Conservation (phyloP, 371 early-diverging fungal genomes). For the Rhizopus microsporus region DNA sequence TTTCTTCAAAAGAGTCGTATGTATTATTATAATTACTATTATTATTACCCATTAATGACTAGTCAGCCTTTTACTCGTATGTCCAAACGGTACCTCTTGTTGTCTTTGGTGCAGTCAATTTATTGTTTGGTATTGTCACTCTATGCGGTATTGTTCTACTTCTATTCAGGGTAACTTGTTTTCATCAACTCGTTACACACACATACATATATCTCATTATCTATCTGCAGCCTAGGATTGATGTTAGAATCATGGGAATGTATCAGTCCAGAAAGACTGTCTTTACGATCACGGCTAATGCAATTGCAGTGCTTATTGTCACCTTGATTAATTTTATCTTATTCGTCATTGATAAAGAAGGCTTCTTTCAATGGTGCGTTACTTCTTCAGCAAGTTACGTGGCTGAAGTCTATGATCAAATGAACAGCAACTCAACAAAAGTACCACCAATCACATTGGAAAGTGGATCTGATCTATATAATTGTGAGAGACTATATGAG, state of each 20-base stretch:
- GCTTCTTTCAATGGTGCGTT: conserved; percentile 24
- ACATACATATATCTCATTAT: neutral
- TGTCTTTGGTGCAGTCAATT: conserved; percentile 32
- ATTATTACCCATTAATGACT: neutral
- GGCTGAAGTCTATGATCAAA: neutral
- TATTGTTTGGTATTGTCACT: conserved; percentile 30
- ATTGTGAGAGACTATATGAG: conserved; percentile 42
- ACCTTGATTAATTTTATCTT: conserved; percentile 26
- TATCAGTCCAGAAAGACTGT: conserved; percentile 7
- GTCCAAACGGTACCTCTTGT: conserved; percentile 20
- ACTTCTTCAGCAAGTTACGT: conserved; percentile 7
- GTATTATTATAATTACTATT: conserved; percentile 4
- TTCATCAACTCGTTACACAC: neutral
- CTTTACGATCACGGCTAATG: conserved; percentile 20
- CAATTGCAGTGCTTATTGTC: conserved; percentile 20
- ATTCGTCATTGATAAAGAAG: conserved; percentile 15
- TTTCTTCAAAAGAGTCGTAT: conserved; percentile 35
- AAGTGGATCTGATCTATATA: conserved; percentile 32
- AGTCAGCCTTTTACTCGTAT: conserved; percentile 37
- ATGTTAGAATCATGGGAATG: neutral
- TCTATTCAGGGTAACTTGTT: conserved; percentile 25
- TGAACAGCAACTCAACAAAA: neutral
- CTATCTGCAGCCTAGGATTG: neutral
- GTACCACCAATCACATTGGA: conserved; percentile 1
- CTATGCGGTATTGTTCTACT: conserved; percentile 21